Evolutionary conservation across 1,139 yeast species (phyloP).

Genomic region (Geotrichum carabidarum): DNA sequence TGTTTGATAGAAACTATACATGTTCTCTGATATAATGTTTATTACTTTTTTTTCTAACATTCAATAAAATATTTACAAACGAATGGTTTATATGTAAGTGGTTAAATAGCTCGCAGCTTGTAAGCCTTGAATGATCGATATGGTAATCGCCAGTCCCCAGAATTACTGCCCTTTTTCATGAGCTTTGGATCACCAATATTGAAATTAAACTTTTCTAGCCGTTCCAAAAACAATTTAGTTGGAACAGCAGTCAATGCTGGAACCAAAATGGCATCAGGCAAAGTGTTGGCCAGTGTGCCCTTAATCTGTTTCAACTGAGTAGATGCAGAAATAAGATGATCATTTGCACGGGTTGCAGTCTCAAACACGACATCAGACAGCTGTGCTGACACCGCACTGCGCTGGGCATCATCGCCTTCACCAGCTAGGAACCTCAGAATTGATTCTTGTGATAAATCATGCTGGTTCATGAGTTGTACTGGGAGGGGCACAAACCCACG

Average conservation of each 20-base stretch:
- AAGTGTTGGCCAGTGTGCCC: slow-evolving; percentile 34
- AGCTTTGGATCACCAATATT: slow-evolving; percentile 49
- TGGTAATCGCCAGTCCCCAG: slow-evolving; percentile 64
- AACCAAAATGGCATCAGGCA: slow-evolving; percentile 64
- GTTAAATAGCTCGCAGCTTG: slow-evolving; percentile 36
- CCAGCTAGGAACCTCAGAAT: slow-evolving; percentile 42
- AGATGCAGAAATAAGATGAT: slow-evolving; percentile 67
- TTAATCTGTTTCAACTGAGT: slow-evolving; percentile 45
- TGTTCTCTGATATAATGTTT: background rate
- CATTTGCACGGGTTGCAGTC: slow-evolving; percentile 72
- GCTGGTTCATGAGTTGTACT: slow-evolving; percentile 51
- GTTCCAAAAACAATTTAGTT: slow-evolving; percentile 54
- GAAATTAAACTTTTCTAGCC: slow-evolving; percentile 59
- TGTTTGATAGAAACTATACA: slow-evolving; percentile 1
- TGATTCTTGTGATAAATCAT: slow-evolving; percentile 60
- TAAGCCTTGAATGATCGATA: slow-evolving; percentile 59
- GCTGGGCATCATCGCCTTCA: slow-evolving; percentile 21
- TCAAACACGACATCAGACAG: slow-evolving; percentile 62
- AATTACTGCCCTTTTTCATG: slow-evolving; percentile 10
- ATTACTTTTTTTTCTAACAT: slow-evolving; percentile 3
- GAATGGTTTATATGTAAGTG: background rate
- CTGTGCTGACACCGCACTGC: slow-evolving; percentile 35
- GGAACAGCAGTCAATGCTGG: slow-evolving; percentile 58
- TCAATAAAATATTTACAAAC: background rate
- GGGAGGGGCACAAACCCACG: slow-evolving; percentile 54